phyloP scores from a whole-genome alignment of 306 rosid species.

The Dalbergia cochinchinensis region DNA sequence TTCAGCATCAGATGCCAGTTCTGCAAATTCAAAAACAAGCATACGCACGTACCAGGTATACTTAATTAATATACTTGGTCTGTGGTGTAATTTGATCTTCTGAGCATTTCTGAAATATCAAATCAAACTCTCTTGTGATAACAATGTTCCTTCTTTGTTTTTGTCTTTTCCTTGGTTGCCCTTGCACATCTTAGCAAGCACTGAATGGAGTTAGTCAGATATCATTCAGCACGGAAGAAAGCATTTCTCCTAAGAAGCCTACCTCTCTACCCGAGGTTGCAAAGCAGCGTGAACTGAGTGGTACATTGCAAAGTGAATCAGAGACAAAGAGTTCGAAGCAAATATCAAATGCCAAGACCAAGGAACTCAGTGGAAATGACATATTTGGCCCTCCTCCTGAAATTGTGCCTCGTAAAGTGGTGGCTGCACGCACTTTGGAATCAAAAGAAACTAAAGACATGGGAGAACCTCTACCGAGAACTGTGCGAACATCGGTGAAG shows the following conservation, averaged over 20 bases:
- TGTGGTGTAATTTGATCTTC: not conserved
- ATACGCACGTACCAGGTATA: constrained; percentile 74
- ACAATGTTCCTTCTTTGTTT: constrained; percentile 24
- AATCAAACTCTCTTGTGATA: not conserved
- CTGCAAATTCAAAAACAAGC: constrained; percentile 61
- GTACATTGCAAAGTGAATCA: constrained; percentile 74
- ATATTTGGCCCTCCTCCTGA: constrained; percentile 95
- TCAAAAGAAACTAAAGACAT: constrained; percentile 70
- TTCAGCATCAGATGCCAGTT: constrained; percentile 58
- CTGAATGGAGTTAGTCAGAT: constrained; percentile 89
- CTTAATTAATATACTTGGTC: constrained; percentile 18
- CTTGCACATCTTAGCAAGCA: constrained; percentile 63
- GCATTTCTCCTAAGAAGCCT: constrained; percentile 80
- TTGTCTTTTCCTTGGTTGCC: constrained; percentile 6
- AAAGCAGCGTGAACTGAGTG: constrained; percentile 95
- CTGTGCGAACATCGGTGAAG: constrained; percentile 80
- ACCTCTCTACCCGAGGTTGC: constrained; percentile 86
- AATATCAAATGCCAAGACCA: constrained; percentile 77
- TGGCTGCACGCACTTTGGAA: constrained; percentile 64
- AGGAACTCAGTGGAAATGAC: constrained; percentile 91
- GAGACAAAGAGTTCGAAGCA: constrained; percentile 71
- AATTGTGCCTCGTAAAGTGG: constrained; percentile 66
- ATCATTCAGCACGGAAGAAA: constrained; percentile 83
- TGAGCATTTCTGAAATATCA: not conserved
- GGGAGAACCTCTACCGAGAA: constrained; percentile 82